Conservation (phyloP, 192 early-diverging fungal genomes). For the Lunasporangiospora selenospora region DNA sequence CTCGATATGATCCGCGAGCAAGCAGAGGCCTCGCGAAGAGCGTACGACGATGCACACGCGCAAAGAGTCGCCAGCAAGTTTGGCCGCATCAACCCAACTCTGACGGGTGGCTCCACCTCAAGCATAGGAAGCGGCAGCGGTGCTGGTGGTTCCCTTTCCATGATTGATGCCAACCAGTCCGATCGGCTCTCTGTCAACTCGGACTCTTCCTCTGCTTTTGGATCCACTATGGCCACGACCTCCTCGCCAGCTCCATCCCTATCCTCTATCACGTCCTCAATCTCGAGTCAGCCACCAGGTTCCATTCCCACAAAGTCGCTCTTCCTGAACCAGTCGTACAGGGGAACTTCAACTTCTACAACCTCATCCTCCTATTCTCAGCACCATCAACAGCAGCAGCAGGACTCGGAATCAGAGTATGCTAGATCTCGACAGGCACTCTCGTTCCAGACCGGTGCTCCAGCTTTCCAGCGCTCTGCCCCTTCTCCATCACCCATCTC, state of each 20-base stretch:
- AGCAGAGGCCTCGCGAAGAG: conserved; percentile 38
- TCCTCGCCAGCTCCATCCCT: conserved; percentile 39
- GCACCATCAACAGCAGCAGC: not conserved
- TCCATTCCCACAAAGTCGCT: conserved; percentile 16
- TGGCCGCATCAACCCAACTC: conserved; percentile 24
- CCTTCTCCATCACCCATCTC: not conserved
- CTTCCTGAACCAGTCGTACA: conserved; percentile 36
- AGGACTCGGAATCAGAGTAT: conserved; percentile 34
- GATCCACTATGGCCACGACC: conserved; percentile 40
- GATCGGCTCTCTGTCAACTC: conserved; percentile 32
- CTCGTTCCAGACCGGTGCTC: conserved; percentile 29
- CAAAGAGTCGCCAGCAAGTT: conserved; percentile 30
- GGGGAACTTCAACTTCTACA: conserved; percentile 2
- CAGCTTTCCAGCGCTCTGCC: not conserved
- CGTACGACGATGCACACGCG: conserved; percentile 41
- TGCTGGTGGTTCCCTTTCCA: not conserved
- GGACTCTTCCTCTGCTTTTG: conserved; percentile 38
- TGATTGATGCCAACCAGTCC: conserved; percentile 1
- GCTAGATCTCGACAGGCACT: conserved; percentile 38
- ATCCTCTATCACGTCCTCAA: conserved; percentile 28
- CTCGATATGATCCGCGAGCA: conserved; percentile 42
- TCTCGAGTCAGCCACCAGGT: conserved; percentile 12
- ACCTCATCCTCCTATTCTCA: no score
- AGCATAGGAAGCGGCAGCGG: conserved; percentile 17
- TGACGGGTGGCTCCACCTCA: conserved; percentile 29